Percentiles rank a stretch among this genome's conserved stretches.
Conservation (phyloP, 1,284 basidiomycete genomes). For the Trametes pubescens region DNA sequence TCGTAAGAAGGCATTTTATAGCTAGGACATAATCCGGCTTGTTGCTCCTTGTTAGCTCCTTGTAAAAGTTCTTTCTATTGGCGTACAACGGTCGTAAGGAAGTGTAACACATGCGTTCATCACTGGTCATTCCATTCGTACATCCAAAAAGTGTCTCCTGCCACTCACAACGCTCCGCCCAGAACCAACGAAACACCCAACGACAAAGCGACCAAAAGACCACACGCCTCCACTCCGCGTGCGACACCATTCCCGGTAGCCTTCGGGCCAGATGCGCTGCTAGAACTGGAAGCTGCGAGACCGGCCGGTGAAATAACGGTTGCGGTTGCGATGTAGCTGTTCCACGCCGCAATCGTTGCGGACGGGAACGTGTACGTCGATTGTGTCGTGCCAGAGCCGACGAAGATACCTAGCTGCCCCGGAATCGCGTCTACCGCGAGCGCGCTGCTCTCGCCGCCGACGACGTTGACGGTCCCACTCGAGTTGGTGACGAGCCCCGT, state of each 20-base stretch:
- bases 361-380: slow-evolving; percentile 42
- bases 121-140: no score
- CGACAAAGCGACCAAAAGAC: not conserved
- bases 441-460: slow-evolving; percentile 35
- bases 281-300: not conserved
- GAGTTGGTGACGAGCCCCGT: slow-evolving; percentile 34
- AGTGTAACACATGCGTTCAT: no score
- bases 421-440: slow-evolving; percentile 29
- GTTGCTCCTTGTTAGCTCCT: no score
- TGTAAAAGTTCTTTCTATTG: no score
- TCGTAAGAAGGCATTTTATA: no score
- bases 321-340: slow-evolving; percentile 43
- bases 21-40: no score
- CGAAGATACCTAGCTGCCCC: slow-evolving; percentile 37
- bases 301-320: slow-evolving; percentile 16
- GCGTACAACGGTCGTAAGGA: no score
- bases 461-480: slow-evolving; percentile 23
- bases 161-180: not conserved
- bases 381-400: slow-evolving; percentile 37
- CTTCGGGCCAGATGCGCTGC: not conserved
- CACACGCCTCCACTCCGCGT: not conserved
- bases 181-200: not conserved
- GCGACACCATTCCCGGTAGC: not conserved
- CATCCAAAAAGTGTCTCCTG: not conserved
- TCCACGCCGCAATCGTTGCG: slow-evolving; percentile 64